phyloP scores from a whole-genome alignment of 2,329 filamentous ascomycete genomes.

The Cladophialophora yegresii region DNA sequence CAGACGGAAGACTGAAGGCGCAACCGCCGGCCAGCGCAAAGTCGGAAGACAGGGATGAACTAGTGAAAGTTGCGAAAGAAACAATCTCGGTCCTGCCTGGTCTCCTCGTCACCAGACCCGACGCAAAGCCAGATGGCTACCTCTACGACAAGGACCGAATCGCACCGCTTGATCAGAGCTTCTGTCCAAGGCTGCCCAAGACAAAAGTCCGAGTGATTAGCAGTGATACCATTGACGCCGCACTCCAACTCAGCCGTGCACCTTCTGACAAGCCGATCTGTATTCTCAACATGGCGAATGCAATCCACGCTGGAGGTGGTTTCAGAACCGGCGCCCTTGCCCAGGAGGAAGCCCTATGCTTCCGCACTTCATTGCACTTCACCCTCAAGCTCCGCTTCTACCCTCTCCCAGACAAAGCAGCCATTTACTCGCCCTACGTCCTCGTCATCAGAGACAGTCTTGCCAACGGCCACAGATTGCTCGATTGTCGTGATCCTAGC shows the following conservation, averaged over 20 bases:
- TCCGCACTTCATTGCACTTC: slow-evolving; percentile 54
- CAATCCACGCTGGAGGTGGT: slow-evolving; percentile 61
- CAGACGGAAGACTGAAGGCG: slow-evolving; percentile 8
- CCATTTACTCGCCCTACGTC: slow-evolving; percentile 63
- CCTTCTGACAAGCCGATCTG: slow-evolving; percentile 49
- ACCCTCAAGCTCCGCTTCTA: slow-evolving; percentile 53
- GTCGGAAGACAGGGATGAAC: slow-evolving; percentile 27
- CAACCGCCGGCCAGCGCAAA: slow-evolving; percentile 12
- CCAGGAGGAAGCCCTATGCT: slow-evolving; percentile 71
- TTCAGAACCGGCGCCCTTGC: slow-evolving; percentile 64
- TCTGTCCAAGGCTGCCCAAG: slow-evolving; percentile 47
- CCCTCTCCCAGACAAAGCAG: slow-evolving; percentile 54
- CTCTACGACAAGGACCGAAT: slow-evolving; percentile 42
- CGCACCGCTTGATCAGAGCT: slow-evolving; percentile 45
- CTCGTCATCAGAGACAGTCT: slow-evolving; percentile 59
- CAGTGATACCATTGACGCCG: slow-evolving; percentile 61
- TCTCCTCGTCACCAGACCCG: slow-evolving; percentile 51
- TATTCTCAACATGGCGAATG: slow-evolving; percentile 68
- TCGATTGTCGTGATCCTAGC: slow-evolving; percentile 43
- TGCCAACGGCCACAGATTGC: slow-evolving; percentile 51
- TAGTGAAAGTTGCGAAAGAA: slow-evolving; percentile 52
- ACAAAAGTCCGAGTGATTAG: slow-evolving; percentile 56
- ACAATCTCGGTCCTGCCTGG: slow-evolving; percentile 52
- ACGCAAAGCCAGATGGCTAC: slow-evolving; percentile 45
- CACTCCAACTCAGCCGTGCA: slow-evolving; percentile 46